Evolutionary conservation across 1,139 yeast genomes (phyloP), one percentile per base, ranked within the genome.

Genomic region (Yamadazyma epiphylla): DNA sequence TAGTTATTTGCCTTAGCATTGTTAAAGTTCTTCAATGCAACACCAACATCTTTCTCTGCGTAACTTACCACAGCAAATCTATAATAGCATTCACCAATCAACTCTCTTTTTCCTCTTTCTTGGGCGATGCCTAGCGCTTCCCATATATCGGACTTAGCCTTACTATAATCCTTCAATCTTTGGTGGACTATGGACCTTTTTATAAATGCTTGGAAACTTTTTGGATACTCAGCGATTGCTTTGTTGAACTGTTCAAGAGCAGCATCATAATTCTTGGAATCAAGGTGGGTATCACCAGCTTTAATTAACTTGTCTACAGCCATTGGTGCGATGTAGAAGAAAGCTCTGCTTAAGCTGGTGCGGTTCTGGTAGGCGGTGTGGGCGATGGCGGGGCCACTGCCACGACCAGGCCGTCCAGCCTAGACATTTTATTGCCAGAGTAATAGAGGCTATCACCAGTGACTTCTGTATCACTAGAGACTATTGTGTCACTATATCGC

Each of bases 21-120:
- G 7, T 53, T 52, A 30, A 86, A 60, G 37, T 73, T 70, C 22
- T 48, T 53, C 20, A 64, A 55, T 0, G 95, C 81, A 31, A 61
- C 55, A 8, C 52, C 53, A 36, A 56, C 64, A 10, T 70, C 58
- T 40, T 74, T 76, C 37, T 70, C 61, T 26, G 64, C 59, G 46
- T 65, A 76, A 37, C 59, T 60, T 14, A 72, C 57, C 35, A 78
- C 55, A 7, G 77, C 85, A 32, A 80, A 59, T 24, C 85, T 65
- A 48, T 78, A 76, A 44, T 80, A 73, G 15, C 81, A 76, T 19
- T 67, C 59, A 0, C 77, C 83, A 24, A 80, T 62, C n/a, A 70
- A 70, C 4, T 60, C 58, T 36, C 79, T 58, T 32, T 65, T 72
- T 0, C 80, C 80, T 27, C 74, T 55, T 5, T 53, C 56, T 23